These are phyloP conservation scores for Nyssa sinensis DNA, from an alignment of 148 eudicot genomes.

Conservation along the genomic window DNA sequence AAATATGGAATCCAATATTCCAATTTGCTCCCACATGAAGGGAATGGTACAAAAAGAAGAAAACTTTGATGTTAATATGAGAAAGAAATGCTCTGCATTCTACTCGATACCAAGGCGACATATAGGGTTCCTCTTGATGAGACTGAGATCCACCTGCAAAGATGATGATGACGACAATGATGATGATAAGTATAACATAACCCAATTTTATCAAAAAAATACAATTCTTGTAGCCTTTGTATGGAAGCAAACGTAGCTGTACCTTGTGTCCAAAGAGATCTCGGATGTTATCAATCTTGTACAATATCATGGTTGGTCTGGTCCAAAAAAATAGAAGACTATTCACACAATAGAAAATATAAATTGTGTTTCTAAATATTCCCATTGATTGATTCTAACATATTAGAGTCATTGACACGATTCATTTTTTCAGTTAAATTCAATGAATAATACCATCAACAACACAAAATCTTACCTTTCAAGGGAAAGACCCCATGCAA, in stretches of 20 bases:
- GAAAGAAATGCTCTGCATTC: not conserved
- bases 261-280: constrained; percentile 97
- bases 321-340: constrained; percentile 1
- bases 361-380: not conserved
- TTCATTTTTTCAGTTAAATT: not conserved
- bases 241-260: not conserved
- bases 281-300: constrained; percentile 81
- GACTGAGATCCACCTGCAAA: constrained; percentile 73
- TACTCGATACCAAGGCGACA: constrained; percentile 66
- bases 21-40: not conserved
- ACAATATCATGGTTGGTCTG: constrained; percentile 89
- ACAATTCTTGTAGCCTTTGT: not conserved
- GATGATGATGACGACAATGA: too few relatives aligned
- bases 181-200: not conserved
- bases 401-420: not conserved
- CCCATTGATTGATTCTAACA: not conserved
- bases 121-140: constrained; percentile 70
- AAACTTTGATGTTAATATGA: not conserved
- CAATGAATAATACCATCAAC: not conserved
- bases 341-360: not conserved
- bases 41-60: too few relatives aligned
- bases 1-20: not conserved
- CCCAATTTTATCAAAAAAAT: not conserved
- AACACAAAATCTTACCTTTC: constrained; percentile 55
- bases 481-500: constrained; percentile 97